Evolutionary conservation across 805 yeast genomes (phyloP).

Genomic region (Grigorovia yakushimaensis): DNA sequence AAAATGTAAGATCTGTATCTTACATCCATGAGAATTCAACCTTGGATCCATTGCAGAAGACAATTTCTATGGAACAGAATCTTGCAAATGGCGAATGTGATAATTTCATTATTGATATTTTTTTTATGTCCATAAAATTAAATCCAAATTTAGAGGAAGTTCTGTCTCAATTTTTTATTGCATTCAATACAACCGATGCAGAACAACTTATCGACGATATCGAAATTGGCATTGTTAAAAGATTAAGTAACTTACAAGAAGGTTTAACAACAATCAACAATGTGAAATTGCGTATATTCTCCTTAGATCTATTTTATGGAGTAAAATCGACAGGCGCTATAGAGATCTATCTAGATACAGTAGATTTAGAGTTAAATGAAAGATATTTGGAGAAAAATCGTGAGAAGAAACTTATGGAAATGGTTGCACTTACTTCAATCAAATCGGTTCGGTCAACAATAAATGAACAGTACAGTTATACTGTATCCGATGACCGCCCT

Average conservation of each 20-base stretch:
- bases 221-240: slow-evolving; percentile 48
- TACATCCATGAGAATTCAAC: neutral
- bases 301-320: slow-evolving; percentile 18
- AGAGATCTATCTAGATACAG: slow-evolving; percentile 13
- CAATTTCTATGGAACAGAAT: neutral
- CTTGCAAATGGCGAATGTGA: slow-evolving; percentile 3
- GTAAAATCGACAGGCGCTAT: slow-evolving; percentile 10
- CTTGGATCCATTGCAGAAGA: neutral
- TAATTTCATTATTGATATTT: slow-evolving; percentile 32
- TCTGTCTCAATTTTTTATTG: slow-evolving; percentile 30
- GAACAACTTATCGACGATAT: slow-evolving; percentile 51
- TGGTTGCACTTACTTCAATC: slow-evolving; percentile 10
- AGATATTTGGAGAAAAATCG: slow-evolving; percentile 12
- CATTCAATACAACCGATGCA: slow-evolving; percentile 32
- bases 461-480: slow-evolving; percentile 5
- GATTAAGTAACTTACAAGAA: slow-evolving; percentile 30
- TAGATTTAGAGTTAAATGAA: slow-evolving; percentile 18
- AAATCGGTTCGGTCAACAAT: slow-evolving; percentile 16
- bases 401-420: slow-evolving; percentile 9
- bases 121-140: slow-evolving; percentile 35
- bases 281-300: slow-evolving; percentile 11
- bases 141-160: slow-evolving; percentile 29
- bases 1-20: neutral
- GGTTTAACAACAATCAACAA: slow-evolving; percentile 10
- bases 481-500: slow-evolving; percentile 12